Conservation (phyloP, 148 eudicot species). For the Dianthus caryophyllus region DNA sequence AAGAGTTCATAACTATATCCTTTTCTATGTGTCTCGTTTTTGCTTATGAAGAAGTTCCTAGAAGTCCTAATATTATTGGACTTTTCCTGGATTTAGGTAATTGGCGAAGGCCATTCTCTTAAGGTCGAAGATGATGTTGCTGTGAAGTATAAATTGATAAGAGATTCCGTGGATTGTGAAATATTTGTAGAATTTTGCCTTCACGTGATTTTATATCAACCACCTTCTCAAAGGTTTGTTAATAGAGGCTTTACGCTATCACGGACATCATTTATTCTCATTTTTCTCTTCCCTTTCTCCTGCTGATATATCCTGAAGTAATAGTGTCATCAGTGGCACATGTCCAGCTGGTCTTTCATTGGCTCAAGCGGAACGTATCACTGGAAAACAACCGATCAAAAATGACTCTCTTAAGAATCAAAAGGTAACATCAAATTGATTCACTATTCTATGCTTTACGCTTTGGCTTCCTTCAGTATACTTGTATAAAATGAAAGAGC, state of each 20-base stretch:
- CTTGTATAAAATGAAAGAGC: conserved; percentile 1
- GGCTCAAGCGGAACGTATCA: conserved; percentile 65
- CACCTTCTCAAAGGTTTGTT: conserved; percentile 63
- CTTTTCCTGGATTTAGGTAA: conserved; percentile 48
- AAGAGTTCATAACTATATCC: not conserved
- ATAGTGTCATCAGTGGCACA: conserved; percentile 48
- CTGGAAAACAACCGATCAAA: conserved; percentile 57
- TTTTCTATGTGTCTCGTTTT: not conserved
- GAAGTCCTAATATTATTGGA: conserved; percentile 5
- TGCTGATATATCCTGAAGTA: not conserved
- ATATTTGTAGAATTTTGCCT: conserved; percentile 87
- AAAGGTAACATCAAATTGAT: conserved; percentile 47
- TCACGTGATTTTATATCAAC: conserved; percentile 63
- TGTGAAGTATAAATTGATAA: conserved; percentile 45
- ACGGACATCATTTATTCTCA: not conserved
- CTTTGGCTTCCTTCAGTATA: conserved; percentile 4
- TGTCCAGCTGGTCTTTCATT: conserved; percentile 80
- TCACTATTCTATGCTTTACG: not conserved
- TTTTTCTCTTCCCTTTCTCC: conserved; percentile 4
- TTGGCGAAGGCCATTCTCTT: conserved; percentile 71
- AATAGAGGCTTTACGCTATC: conserved; percentile 6
- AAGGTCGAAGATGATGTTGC: conserved; percentile 55
- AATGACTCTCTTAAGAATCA: conserved; percentile 46
- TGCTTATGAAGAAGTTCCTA: not conserved
- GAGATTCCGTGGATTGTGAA: conserved; percentile 55